Conservation (phyloP, 176 grass and related monocot species). For the Musa troglodytarum region DNA sequence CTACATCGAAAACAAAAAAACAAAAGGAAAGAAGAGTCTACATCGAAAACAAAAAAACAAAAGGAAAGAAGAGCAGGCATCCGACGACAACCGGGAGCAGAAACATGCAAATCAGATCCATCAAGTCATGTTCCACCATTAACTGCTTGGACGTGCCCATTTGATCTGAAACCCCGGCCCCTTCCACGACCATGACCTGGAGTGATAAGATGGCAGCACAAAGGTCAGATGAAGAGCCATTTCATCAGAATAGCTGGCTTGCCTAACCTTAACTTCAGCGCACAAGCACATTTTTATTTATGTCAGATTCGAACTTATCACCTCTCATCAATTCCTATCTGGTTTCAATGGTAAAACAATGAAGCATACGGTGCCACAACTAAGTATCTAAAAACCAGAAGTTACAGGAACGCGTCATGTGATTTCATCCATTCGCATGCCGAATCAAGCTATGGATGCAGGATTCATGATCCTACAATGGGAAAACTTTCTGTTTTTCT, state of each 20-base stretch:
- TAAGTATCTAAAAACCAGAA: too few species aligned
- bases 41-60: slow-evolving; percentile 13
- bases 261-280: background rate
- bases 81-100: slow-evolving; percentile 28
- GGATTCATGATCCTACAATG: too few species aligned
- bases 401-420: too few species aligned
- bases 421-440: too few species aligned
- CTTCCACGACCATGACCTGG: slow-evolving; percentile 49
- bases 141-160: slow-evolving; percentile 23
- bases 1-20: slow-evolving; percentile 16
- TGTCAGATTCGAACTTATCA: too few species aligned
- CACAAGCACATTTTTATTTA: too few species aligned
- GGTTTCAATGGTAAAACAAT: too few species aligned
- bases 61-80: slow-evolving; percentile 84
- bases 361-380: too few species aligned
- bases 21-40: background rate
- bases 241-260: background rate
- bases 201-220: slow-evolving; percentile 2
- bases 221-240: background rate
- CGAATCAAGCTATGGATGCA: too few species aligned
- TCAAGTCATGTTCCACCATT: slow-evolving; percentile 20
- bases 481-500: too few species aligned
- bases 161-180: slow-evolving; percentile 28
- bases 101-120: background rate
- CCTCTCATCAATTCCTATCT: too few species aligned